Evolutionary conservation across 2,329 filamentous ascomycete species (phyloP), one percentile per base, ranked within the genome.

Genomic region (Neospermospora avenae): DNA sequence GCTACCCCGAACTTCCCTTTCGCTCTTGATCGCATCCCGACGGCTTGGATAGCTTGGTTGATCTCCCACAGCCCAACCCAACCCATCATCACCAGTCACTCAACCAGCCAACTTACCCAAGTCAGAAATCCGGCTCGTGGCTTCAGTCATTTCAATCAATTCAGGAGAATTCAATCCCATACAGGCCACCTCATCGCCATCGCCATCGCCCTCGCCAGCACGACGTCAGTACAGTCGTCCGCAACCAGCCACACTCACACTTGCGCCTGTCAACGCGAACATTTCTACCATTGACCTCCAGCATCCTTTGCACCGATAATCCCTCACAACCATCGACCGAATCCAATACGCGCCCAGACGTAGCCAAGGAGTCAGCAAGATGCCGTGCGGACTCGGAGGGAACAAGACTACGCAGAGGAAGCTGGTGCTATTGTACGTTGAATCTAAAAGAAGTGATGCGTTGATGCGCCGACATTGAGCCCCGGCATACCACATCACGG

Each of bases 401-500:
- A 80, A 79, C 63, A 84, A 88, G 77, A 86, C 87, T 59, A 86
- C 88, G 68, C 85, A 89, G 78, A 82, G 87, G 73, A 90, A 90
- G 80, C 82, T 90, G 77, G 87, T 90, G 69, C 78, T 90, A 65
- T 78, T 90, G 84, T 89, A 81, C 64, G 81, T 81, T 62, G 64
- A 45, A 64, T 74, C 70, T 22, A 25, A 14, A 22, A 25, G 28
- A 4, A 13, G 45, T 58, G 49, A 62, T 57, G 13, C 46, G 13
- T 35, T 34, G 18, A 62, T 59, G 48, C 57, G 53, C 45, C 10
- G 31, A 37, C 39, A 31, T 25, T 28, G 35, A 55, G 44, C 31
- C 57, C 55, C 39, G 10, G 41, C 59, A 51, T 51, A 48, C 22
- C 34, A 41, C 42, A 41, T 31, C 13, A 51, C n/a, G 25, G 34